Base-by-base conservation (phyloP, 73 alveolate species). In the Paramecium sonneborni region DNA sequence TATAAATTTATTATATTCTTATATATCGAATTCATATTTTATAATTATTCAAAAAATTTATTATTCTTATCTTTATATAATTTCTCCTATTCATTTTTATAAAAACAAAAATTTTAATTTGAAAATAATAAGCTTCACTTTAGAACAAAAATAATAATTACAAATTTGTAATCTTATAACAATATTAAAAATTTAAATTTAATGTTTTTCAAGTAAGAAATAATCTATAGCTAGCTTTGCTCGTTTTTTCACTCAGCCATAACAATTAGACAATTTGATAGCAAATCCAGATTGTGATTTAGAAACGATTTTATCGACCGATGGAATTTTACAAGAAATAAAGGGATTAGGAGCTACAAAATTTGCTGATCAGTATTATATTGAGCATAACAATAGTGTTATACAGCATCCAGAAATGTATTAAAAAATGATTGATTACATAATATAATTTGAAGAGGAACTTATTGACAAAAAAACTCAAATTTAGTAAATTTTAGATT, bases 261-360 rank as follows among this genome's bases (percentile, higher is more conserved):
- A 39, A 34, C 56, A 79, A 44, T 46, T 79, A 62, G 90, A 79
- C 21, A 24, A 9, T 34, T 62, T 41, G 34, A 20, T 79, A 8
- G 43, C 44, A 12, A 39, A 43, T 41, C 76, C 69, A n/a, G 69
- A 79, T 41, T 79, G 90, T 7, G 32, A 57, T 24, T 44, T 79
- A 10, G 90, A 79, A 46, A 11, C 76, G 6, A 79, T 79, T 3
- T 44, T 79, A 20, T 24, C 30, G 6, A 39, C 90, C 14, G 90
- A 79, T 20, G 55, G 55, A 12, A 79, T 79, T 3, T 41, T 79
- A 14, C 90, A 38, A 20, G 90, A 79, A 79, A 79, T 79, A 20
- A 79, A 79, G 23, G 90, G 90, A n/a, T 26, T 41, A 24, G 90
- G 90, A 43, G 74, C 76, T 44, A 43, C 34, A 2, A 79, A 79